These are phyloP conservation scores for Acorus calamus DNA, from an alignment of 106 monocot species.

Conservation along the genomic window DNA sequence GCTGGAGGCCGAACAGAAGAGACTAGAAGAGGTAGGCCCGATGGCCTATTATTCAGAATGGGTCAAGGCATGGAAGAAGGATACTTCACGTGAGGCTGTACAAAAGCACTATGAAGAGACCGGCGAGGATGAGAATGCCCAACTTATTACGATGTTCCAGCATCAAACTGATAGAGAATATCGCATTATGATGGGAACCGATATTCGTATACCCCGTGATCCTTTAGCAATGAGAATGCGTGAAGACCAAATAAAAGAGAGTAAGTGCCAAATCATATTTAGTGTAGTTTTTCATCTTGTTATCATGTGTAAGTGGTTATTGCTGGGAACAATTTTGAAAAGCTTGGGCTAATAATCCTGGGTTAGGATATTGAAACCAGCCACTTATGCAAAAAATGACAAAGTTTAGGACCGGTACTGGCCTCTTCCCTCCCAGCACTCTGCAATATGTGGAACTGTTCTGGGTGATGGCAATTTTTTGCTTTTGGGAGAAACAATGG, in stretches of 20 bases:
- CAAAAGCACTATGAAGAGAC: slow-evolving; percentile 86
- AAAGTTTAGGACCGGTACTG: too few species aligned
- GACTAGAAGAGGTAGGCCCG: slow-evolving; percentile 81
- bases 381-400: too few species aligned
- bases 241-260: slow-evolving; percentile 93
- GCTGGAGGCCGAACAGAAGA: slow-evolving; percentile 56
- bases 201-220: slow-evolving; percentile 68
- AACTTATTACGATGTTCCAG: slow-evolving; percentile 78
- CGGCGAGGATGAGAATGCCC: slow-evolving; percentile 83
- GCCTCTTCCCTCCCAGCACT: too few species aligned
- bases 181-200: slow-evolving; percentile 97
- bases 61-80: slow-evolving; percentile 82
- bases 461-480: too few species aligned
- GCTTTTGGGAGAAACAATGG: too few species aligned
- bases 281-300: not conserved
- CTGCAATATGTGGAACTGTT: too few species aligned
- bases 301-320: not conserved
- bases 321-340: too few species aligned
- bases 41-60: slow-evolving; percentile 94
- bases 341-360: too few species aligned
- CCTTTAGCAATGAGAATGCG: slow-evolving; percentile 89
- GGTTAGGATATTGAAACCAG: too few species aligned
- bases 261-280: slow-evolving; percentile 26
- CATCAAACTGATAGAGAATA: slow-evolving; percentile 94
- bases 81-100: slow-evolving; percentile 81